Base-by-base conservation (phyloP, 768 basidiomycete genomes). In the Amanita subjunquillea region DNA sequence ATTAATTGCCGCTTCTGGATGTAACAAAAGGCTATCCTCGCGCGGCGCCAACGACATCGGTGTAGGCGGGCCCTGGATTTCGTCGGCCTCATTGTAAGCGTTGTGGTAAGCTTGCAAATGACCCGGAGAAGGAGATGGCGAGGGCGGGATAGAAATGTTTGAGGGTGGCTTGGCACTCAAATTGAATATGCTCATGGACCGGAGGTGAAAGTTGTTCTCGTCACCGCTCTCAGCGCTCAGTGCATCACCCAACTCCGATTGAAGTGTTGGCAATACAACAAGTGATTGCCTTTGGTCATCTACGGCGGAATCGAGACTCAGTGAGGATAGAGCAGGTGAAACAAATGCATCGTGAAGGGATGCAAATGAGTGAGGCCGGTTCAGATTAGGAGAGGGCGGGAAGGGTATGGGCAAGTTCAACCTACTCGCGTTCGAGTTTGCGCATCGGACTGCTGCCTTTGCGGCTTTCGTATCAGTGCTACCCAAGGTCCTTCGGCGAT, bases 171-270 rank as follows among this genome's bases (percentile, higher is more conserved):
- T 41, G 25, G 12, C 29, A 29, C 29, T 37, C 34, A 83, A 60
- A 54, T 78, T 75, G 56, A 73, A 77, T 15, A 86, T 66, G 57
- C 85, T 87, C 39, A 69, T 73, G 6, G 74, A 71, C 25, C 78
- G 73, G 47, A 78, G 65, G 55, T 78, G 81, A 55, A 70, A 65
- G 48, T 72, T 70, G 17, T 62, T 65, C 13, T 64, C 59, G 48
- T 65, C 64, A 12, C 59, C 59, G 34, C 65, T 58, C 65, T 73
- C 77, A 55, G 73, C 72, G 3, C 70, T 72, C 17, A 77, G 71
- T 58, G 79, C 75, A 52, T 68, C 72, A 27, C 77, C 81, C 0
- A 89, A 70, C 63, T 87, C 83, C 49, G 72, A 74, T 51, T 77
- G 77, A 1, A 85, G 70, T 2, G 79, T 72, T 15, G 61, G 66